Base-by-base conservation (phyloP, 257 asterid genomes). In the Agastache rugosa region DNA sequence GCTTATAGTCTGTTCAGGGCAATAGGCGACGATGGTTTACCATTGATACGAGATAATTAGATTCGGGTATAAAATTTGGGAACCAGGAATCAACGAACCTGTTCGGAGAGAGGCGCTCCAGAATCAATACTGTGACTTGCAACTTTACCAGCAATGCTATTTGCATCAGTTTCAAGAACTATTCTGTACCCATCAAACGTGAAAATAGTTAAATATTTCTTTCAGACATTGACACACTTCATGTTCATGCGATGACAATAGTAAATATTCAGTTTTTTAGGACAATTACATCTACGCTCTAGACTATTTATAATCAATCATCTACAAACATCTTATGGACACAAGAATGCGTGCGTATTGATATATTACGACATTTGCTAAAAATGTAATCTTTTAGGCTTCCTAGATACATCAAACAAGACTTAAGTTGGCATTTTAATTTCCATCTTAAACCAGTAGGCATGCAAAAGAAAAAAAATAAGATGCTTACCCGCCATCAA, bases 401-500 rank as follows among this genome's bases (percentile, higher is more conserved):
- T 29, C 34, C 34, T 29, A 31, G 37, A 31, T 31, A 5, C 37
- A 5, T 31, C 37, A 5, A 31, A 31, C 37, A 31, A 31, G 37
- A 31, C 6, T 31, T 31, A 4, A 5, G 7, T 31, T 31, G 37
- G 37, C 7, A 31, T 31, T 31, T 31, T 31, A 31, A 31, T 31
- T 31, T 6, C 23, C 15, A 19, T 41, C 50, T 4, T 9, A 23
- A 25, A 2, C 20, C 3, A 27, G 35, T 42, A 35, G 15, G 78
- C 11, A 4, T 35, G 58, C 12, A 31, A 60, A 65, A 35, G 48
- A 14, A 59, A 69, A 65, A 48, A 0, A 42, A 25, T 51, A 41
- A 47, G 35, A 68, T 53, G 47, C 86, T 67, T 81, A 91, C 97
- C 97, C 93, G 86, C 96, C 96, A 70, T 91, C 97, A 69, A 89